Base-by-base conservation (phyloP, 2,329 filamentous ascomycete species). In the Helotiales sp. region DNA sequence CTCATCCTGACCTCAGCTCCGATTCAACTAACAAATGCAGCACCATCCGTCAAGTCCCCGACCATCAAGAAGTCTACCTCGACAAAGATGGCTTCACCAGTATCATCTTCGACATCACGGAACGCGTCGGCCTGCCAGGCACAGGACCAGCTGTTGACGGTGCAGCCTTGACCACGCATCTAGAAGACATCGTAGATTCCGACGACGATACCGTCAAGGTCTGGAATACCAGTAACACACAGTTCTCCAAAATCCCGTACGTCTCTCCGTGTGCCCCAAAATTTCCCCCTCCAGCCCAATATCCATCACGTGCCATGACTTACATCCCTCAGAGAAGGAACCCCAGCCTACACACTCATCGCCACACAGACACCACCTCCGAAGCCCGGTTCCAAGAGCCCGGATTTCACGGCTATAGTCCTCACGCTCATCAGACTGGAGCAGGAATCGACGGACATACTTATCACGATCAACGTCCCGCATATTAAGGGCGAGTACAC, bases 31-130 rank as follows among this genome's bases (percentile, higher is more conserved):
- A 73, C 47, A 49, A 30, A 22, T 13, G n/a, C 69, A 93, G 91
- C 81, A 85, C 86, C 63, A 85, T 93, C 73, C 89, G 91, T 70
- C 86, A 93, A 80, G 88, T 94, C 5, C 91, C 91, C 60, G 90
- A 95, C 78, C 92, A 96, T 79, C 94, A 98, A 82, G 95, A 97
- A 83, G 91, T 97, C 73, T 97, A 89, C 82, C 90, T 97, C 75
- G 93, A 96, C 77, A 85, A 87, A 71, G 86, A 91, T 70, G 93
- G 93, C 59, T 94, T 94, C 79, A 93, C 92, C 2, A 93, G 87
- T 80, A 89, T 97, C 78, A 94, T 97, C 74, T 86, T 97, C 79
- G 95, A 98, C 75, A 93, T 98, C 75, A 91, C 92, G 63, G 91
- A 97, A 82, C 91, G 92, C 64, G 90, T 97, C 24, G 86, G 87